These are phyloP conservation scores for Cryptosporidium muris DNA, from an alignment of 169 alveolate species.

Conservation along the genomic window DNA sequence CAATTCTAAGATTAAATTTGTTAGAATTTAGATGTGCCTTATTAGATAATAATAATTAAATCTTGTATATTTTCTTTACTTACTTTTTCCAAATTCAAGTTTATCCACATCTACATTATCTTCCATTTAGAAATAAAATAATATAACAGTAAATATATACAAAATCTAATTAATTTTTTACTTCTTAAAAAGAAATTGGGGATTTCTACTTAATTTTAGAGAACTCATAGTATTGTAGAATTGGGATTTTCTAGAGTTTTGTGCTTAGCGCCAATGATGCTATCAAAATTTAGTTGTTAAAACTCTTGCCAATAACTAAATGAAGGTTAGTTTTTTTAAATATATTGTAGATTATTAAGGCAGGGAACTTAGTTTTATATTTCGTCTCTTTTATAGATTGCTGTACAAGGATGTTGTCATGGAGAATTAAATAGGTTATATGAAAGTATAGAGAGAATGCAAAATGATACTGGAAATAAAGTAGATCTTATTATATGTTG, in stretches of 20 bases:
- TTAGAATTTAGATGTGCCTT: neutral
- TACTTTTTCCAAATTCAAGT: conserved; percentile 66
- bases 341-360: neutral
- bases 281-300: neutral
- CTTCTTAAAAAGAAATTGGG: neutral
- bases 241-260: no score
- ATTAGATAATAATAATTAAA: no score
- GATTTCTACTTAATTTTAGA: neutral
- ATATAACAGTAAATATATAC: neutral
- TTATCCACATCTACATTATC: conserved; percentile 62
- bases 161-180: neutral
- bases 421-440: conserved; percentile 91
- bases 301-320: neutral
- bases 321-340: conserved; percentile 29
- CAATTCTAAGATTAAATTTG: conserved; percentile 9
- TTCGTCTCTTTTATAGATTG: conserved; percentile 81
- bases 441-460: conserved; percentile 79
- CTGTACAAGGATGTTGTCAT: conserved; percentile 95
- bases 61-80: neutral
- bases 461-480: conserved; percentile 81
- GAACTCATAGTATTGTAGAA: neutral
- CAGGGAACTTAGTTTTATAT: neutral
- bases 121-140: conserved; percentile 5
- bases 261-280: no score
- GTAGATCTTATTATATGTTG: conserved; percentile 92